phyloP scores from a whole-genome alignment of 257 asterid genomes.

The Nicotiana knightiana region DNA sequence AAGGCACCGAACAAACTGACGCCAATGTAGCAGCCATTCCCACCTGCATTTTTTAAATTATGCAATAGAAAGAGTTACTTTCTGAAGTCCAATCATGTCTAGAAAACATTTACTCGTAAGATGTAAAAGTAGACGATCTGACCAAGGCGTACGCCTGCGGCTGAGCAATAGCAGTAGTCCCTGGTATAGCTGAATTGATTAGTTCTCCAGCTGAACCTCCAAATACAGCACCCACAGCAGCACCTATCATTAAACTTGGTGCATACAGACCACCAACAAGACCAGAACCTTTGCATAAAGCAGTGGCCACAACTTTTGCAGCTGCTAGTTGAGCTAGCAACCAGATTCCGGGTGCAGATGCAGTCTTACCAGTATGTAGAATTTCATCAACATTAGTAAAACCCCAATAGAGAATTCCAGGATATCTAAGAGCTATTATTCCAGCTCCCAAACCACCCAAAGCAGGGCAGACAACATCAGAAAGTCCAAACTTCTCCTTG shows the following conservation, averaged over 20 bases:
- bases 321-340: slow-evolving; percentile 87
- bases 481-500: slow-evolving; percentile 62
- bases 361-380: slow-evolving; percentile 92
- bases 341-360: slow-evolving; percentile 99
- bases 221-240: slow-evolving; percentile 98
- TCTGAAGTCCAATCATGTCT: neutral
- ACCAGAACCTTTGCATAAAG: slow-evolving; percentile 92
- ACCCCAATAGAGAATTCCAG: slow-evolving; percentile 97
- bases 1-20: slow-evolving; percentile 91
- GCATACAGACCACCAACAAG: slow-evolving; percentile 98
- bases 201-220: slow-evolving; percentile 92
- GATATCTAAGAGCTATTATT: slow-evolving; percentile 85
- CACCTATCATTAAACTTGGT: slow-evolving; percentile 99
- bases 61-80: neutral
- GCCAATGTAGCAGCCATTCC: slow-evolving; percentile 99
- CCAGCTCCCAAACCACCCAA: slow-evolving; percentile 98
- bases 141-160: slow-evolving; percentile 98
- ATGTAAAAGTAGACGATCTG: neutral
- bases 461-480: slow-evolving; percentile 92
- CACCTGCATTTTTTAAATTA: slow-evolving; percentile 48
- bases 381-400: slow-evolving; percentile 96
- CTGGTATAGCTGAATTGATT: slow-evolving; percentile 91
- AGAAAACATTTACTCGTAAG: neutral
- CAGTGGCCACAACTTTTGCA: slow-evolving; percentile 91
- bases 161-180: slow-evolving; percentile 91